Conservation (phyloP, 352 stramenopile genomes). For the Thraustochytrium sp. region DNA sequence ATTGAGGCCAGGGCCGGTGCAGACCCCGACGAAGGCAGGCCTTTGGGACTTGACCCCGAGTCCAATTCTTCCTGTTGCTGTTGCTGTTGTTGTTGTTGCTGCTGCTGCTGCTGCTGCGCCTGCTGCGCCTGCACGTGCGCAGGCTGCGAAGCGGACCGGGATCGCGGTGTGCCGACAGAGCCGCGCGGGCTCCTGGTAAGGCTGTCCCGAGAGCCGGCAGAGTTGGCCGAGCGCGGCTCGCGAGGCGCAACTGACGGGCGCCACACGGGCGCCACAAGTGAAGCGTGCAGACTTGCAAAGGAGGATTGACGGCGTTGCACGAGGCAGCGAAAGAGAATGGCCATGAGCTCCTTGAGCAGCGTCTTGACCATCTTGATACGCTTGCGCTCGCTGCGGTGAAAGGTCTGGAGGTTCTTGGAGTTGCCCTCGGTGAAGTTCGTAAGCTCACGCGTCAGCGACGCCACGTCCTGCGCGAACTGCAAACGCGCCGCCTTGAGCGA, state of each 20-base stretch:
- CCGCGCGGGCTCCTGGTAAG: no score
- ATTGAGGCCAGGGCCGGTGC: no score
- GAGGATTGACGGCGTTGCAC: not conserved
- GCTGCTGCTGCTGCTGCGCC: no score
- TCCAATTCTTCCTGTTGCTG: no score
- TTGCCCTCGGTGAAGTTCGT: constrained; percentile 30
- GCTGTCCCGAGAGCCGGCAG: no score
- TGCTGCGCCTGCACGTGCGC: no score
- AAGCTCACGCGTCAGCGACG: not conserved
- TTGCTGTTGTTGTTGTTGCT: no score
- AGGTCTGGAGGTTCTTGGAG: not conserved
- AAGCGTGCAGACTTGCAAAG: not conserved
- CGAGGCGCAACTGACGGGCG: not conserved
- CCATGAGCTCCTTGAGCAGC: constrained; percentile 4
- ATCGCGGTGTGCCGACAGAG: no score
- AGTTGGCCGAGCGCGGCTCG: no score
- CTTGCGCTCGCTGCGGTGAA: not conserved
- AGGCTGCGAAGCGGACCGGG: no score
- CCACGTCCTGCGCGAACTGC: constrained; percentile 23
- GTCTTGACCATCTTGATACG: constrained; percentile 28
- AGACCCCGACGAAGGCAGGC: no score
- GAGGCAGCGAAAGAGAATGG: not conserved
- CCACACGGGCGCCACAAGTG: not conserved
- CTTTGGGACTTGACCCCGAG: no score
- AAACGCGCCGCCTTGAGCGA: not conserved